Conservation (phyloP, 441 rosid species). For the Gossypium schwendimanii region DNA sequence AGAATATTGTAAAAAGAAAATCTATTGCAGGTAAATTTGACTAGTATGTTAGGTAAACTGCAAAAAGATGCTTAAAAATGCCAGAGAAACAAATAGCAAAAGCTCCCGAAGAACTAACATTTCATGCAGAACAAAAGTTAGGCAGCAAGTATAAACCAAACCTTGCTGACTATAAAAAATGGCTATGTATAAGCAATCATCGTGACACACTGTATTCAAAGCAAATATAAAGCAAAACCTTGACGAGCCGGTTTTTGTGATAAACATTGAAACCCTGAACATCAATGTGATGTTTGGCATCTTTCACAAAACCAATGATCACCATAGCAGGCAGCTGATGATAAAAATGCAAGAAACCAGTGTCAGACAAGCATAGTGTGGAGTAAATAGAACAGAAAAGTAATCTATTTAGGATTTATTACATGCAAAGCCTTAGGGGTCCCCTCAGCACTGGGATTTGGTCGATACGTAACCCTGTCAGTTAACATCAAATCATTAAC, state of each 20-base stretch:
- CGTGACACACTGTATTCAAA: background rate
- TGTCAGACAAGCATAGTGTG: background rate
- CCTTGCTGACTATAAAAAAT: background rate
- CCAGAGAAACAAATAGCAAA: background rate
- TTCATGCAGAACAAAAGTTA: background rate
- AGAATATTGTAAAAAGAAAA: background rate
- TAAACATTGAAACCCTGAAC: slow-evolving; percentile 95
- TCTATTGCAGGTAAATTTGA: background rate
- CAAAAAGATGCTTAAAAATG: background rate
- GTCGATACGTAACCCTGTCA: slow-evolving; percentile 55
- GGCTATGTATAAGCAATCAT: background rate
- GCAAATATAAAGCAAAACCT: slow-evolving; percentile 40
- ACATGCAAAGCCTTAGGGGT: slow-evolving; percentile 38
- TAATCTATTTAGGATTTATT: slow-evolving; percentile 6
- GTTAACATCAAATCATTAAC: slow-evolving; percentile 91
- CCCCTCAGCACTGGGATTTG: slow-evolving; percentile 51
- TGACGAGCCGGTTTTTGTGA: slow-evolving; percentile 88
- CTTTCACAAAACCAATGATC: slow-evolving; percentile 92
- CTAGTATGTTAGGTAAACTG: background rate
- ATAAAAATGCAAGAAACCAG: slow-evolving; percentile 21
- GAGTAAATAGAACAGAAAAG: background rate
- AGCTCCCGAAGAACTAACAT: background rate
- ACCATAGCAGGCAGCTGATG: slow-evolving; percentile 66
- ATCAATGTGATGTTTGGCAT: slow-evolving; percentile 77
- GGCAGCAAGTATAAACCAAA: background rate